These are phyloP conservation scores for Ascoidea tarda DNA, from an alignment of 805 yeast genomes.

Conservation along the genomic window DNA sequence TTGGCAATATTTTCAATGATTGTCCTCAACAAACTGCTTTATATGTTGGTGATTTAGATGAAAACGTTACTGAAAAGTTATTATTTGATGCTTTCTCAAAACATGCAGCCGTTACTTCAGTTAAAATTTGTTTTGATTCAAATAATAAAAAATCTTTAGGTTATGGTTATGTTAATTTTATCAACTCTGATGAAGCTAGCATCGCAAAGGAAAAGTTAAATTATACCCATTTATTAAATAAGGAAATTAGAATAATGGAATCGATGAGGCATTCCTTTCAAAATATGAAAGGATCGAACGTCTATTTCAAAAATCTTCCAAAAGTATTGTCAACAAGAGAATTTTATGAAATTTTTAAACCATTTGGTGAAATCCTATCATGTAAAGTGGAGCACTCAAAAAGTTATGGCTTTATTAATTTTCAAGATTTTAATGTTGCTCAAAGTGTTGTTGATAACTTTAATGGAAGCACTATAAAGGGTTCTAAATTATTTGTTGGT, in stretches of 20 bases:
- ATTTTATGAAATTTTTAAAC: slow-evolving; percentile 35
- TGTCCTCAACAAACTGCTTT: slow-evolving; percentile 19
- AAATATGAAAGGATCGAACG: slow-evolving; percentile 32
- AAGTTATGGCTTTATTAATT: slow-evolving; percentile 26
- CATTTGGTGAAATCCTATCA: slow-evolving; percentile 29
- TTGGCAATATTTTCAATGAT: neutral
- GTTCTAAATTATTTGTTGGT: slow-evolving; percentile 21
- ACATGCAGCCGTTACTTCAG: slow-evolving; percentile 34
- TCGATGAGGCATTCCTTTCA: slow-evolving; percentile 30
- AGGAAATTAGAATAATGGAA: slow-evolving; percentile 42
- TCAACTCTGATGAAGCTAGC: slow-evolving; percentile 33
- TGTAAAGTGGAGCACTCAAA: slow-evolving; percentile 25
- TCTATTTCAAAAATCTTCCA: slow-evolving; percentile 33
- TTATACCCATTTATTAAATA: slow-evolving; percentile 24
- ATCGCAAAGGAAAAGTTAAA: slow-evolving; percentile 44
- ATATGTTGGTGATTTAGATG: slow-evolving; percentile 52
- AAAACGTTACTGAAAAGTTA: slow-evolving; percentile 31
- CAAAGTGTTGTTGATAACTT: slow-evolving; percentile 18
- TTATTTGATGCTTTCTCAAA: slow-evolving; percentile 29
- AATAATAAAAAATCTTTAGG: slow-evolving; percentile 40
- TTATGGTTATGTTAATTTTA: slow-evolving; percentile 61
- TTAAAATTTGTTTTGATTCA: slow-evolving; percentile 45
- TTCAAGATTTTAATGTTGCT: slow-evolving; percentile 20
- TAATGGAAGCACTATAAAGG: slow-evolving; percentile 18
- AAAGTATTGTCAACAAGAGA: slow-evolving; percentile 23